Evolutionary conservation across 2,329 filamentous ascomycete species (phyloP), one percentile per base, ranked within the genome.

Genomic region (Thelonectria blattea): DNA sequence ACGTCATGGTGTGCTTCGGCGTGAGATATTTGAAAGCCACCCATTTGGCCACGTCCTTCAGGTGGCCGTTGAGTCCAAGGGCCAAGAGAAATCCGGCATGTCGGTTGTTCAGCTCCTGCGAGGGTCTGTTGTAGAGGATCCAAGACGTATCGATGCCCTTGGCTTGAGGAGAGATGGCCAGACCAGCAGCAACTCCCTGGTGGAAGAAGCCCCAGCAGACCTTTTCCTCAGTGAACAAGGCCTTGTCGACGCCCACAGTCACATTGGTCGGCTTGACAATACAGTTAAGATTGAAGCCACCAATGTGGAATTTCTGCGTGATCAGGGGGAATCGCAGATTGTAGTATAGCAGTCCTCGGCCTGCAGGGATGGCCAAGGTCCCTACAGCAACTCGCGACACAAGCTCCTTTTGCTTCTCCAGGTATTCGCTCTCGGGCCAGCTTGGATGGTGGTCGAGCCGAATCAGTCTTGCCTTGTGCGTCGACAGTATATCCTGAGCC

Each of bases 191-290:
- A 30, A 96, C 94, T 7, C 95, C 95, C 60, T 96, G 92, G 74
- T 99, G 95, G 77, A 99, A 99, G 77, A 97, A 99, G 0, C 94
- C 93, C 95, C 95, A 99, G 72, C 92, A 94, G 42, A 97, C 92
- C 75, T 96, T 98, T 70, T 99, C 95, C 77, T 99, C 95, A 0
- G 91, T 94, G 71, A 96, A 96, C 2, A 90, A 82, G 6, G 85
- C 83, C 70, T 94, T 92, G 72, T 99, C 95, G 7, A 95, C 93
- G n/a, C 92, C 93, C 30, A 99, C 91, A 2, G 92, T 96, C 37
- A 93, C 93, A 65, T 96, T 95, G 62, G 91, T 89, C 3, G 96
- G 95, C 72, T 93, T 95, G 81, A 99, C 93, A 9, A 95, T 82
- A 71, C 93, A 97, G 54, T 91, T 92, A 37, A 97, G 83, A 65